phyloP scores from a whole-genome alignment of 176 grass and related monocot species.

The Zizania latifolia region DNA sequence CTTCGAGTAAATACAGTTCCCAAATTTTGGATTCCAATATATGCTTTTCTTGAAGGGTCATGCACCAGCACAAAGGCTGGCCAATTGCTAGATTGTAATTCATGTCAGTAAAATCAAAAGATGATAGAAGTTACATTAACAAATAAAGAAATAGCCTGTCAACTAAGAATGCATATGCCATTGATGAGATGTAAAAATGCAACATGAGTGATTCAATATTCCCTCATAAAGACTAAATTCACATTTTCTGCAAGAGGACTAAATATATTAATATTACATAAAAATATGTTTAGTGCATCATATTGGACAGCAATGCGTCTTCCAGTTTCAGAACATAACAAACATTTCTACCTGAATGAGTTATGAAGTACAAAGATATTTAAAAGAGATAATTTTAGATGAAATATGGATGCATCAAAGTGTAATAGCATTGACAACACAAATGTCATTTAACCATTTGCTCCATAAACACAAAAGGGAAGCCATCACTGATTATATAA shows the following conservation, averaged over 20 bases:
- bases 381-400: not conserved
- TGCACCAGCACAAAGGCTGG: slow-evolving; percentile 93
- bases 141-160: not conserved
- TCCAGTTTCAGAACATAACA: not conserved
- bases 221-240: not conserved
- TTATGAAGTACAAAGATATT: not conserved
- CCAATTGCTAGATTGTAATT: slow-evolving; percentile 75
- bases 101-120: slow-evolving; percentile 11
- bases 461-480: not conserved
- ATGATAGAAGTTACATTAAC: not conserved
- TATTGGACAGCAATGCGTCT: not conserved
- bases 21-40: slow-evolving; percentile 95
- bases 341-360: not conserved
- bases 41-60: slow-evolving; percentile 88
- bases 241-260: not conserved
- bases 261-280: not conserved
- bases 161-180: slow-evolving; percentile 17
- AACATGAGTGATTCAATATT: not conserved
- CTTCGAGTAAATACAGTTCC: slow-evolving; percentile 89
- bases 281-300: not conserved
- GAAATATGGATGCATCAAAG: not conserved
- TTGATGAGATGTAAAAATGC: not conserved
- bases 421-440: not conserved
- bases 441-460: not conserved
- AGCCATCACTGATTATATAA: not conserved